Base-by-base conservation (phyloP, 345 rosid genomes). In the Salix koriyanagi region DNA sequence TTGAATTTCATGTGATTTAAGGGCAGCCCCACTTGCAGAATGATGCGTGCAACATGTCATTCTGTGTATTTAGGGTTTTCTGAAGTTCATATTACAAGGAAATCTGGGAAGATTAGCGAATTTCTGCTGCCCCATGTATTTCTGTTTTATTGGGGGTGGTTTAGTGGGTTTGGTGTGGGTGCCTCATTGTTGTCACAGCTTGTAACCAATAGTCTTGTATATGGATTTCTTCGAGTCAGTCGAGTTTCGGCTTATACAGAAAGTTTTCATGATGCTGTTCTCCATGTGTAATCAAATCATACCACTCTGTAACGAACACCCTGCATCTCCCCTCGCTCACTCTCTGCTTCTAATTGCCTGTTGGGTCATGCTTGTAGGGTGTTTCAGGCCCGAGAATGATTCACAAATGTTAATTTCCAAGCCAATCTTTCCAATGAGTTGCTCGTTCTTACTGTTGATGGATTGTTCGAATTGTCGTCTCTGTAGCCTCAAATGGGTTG, bases 121-220 rank as follows among this genome's bases (percentile, higher is more conserved):
- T 78, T 84, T 80, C 82, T 75, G 79, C 62, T 32, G 34, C 76
- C 75, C 80, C 18, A 30, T 66, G 21, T 74, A 21, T 61, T 42
- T 32, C 62, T 78, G 67, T 68, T 60, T 65, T 75, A 54, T 18
- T 41, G 65, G 86, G 80, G 76, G 75, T 50, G 72, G 64, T 60
- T 61, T 37, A 41, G 81, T 78, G 86, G 82, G 75, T 74, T 82
- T 82, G 83, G 75, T 76, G 78, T 80, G 83, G 84, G 56, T 75
- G 82, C 81, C 69, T 78, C 76, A 52, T 78, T 72, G 74, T 65
- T 79, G 72, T 79, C 75, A 18, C 76, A 42, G 37, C 65, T 56
- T 77, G 82, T 69, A 74, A 54, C 80, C 42, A 5, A 69, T 68
- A 58, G 79, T 82, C 81, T 73, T 80, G 76, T 76, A 76, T 74